phyloP scores from a whole-genome alignment of 805 yeast genomes.

The Myxozyma vanderwaltii region DNA sequence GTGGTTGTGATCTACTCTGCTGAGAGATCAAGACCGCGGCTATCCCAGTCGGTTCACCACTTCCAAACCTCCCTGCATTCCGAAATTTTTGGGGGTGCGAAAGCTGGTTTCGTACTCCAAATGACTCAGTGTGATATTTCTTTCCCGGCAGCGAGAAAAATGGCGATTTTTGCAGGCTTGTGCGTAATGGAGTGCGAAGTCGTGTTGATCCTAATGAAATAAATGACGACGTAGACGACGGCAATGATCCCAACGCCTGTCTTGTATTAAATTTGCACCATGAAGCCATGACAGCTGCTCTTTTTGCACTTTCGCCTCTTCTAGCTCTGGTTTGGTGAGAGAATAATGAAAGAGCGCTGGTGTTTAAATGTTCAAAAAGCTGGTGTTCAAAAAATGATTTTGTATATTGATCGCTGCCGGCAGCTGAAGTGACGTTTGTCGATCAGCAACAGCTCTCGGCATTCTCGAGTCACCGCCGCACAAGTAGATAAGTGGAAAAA shows the following conservation, averaged over 20 bases:
- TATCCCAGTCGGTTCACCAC: background rate
- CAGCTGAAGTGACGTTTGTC: too few species aligned
- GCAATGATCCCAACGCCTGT: background rate
- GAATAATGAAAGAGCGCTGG: background rate
- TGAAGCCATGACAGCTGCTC: background rate
- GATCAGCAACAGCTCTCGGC: too few species aligned
- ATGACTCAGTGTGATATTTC: too few species aligned
- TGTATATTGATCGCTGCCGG: too few species aligned
- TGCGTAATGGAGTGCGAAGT: background rate
- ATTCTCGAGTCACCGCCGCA: too few species aligned
- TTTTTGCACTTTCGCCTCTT: background rate
- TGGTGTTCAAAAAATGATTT: background rate
- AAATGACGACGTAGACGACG: constrained; percentile 1
- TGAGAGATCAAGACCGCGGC: background rate
- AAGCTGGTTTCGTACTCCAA: too few species aligned
- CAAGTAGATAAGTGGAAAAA: too few species aligned
- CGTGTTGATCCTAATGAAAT: background rate
- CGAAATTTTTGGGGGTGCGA: too few species aligned
- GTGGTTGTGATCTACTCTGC: background rate
- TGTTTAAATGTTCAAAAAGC: too few species aligned
- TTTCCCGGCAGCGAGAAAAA: too few species aligned
- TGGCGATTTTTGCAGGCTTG: too few species aligned
- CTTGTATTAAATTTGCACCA: background rate
- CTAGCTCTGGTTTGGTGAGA: background rate
- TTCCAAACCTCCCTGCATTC: background rate